A percentile compares a stretch with the other conserved stretches of the same genome.
Evolutionary conservation across 345 rosid species (phyloP).

Genomic region (Turritis glabra): DNA sequence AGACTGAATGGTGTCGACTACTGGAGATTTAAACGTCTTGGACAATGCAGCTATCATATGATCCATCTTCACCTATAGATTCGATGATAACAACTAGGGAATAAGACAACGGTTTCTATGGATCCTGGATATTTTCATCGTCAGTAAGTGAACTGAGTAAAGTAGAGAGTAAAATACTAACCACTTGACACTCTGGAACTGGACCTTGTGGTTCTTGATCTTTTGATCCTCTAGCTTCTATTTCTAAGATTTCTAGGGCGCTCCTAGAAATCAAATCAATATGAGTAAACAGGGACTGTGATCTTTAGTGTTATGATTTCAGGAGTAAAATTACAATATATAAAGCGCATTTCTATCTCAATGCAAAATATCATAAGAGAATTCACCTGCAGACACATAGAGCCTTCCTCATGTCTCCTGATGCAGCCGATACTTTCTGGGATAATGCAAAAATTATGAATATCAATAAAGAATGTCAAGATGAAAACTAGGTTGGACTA

Average conservation of each 20-base stretch:
- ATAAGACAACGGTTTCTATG: background rate
- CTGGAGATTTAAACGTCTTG: conserved; percentile 75
- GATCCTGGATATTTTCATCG: background rate
- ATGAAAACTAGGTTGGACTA: background rate
- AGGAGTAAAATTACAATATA: background rate
- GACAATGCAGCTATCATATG: conserved; percentile 87
- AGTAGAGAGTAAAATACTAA: conserved; percentile 35
- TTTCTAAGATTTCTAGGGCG: conserved; percentile 78
- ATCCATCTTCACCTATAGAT: conserved; percentile 68
- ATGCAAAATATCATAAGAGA: background rate
- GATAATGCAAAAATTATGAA: conserved; percentile 24
- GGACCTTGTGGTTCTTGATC: conserved; percentile 26
- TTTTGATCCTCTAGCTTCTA: conserved; percentile 53
- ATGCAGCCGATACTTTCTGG: conserved; percentile 94
- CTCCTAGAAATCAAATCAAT: conserved; percentile 48
- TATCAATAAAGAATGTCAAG: background rate
- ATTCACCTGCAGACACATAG: conserved; percentile 79
- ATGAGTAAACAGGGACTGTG: background rate
- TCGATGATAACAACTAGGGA: background rate
- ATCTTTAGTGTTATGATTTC: background rate
- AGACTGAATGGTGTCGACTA: conserved; percentile 80
- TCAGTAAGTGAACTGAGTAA: conserved; percentile 10
- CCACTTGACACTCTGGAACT: conserved; percentile 40
- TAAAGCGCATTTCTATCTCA: conserved; percentile 5
- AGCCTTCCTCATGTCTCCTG: conserved; percentile 98